Conservation (phyloP, 2,329 filamentous ascomycete genomes). For the Microdochium bolleyi region DNA sequence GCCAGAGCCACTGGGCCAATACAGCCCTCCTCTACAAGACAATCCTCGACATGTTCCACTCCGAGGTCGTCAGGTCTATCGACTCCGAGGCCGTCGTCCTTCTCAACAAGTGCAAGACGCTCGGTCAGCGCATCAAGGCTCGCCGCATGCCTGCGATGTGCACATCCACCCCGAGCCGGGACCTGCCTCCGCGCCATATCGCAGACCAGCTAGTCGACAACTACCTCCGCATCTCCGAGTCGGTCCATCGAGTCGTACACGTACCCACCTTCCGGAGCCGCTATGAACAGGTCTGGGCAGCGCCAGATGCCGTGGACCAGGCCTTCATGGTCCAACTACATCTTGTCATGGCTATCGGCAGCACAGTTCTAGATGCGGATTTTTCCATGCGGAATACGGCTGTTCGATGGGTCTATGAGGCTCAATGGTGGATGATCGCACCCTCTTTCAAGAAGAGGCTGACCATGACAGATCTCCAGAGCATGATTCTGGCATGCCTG, state of each 20-base stretch:
- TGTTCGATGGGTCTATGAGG: conserved; percentile 43
- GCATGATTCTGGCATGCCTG: conserved; percentile 40
- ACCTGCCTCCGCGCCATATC: conserved; percentile 26
- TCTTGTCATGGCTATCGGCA: conserved; percentile 43
- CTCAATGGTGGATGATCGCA: conserved; percentile 39
- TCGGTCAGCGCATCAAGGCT: conserved; percentile 32
- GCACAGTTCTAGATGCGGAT: conserved; percentile 35
- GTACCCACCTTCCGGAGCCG: conserved; percentile 46
- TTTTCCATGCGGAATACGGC: conserved; percentile 34
- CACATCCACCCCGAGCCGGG: neutral
- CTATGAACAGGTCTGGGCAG: conserved; percentile 42
- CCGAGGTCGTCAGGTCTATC: conserved; percentile 10
- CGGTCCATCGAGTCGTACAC: conserved; percentile 49
- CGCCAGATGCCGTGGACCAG: conserved; percentile 25
- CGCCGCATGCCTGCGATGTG: conserved; percentile 18
- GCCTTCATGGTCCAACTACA: conserved; percentile 45
- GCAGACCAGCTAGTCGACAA: conserved; percentile 42
- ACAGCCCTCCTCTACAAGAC: conserved; percentile 10
- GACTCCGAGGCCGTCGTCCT: conserved; percentile 20
- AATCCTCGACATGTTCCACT: conserved; percentile 14
- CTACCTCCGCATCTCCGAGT: conserved; percentile 49
- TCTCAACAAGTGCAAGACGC: conserved; percentile 29
- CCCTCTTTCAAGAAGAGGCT: conserved; percentile 40
- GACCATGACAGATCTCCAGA: conserved; percentile 40
- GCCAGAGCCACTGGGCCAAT: conserved; percentile 44